Evolutionary conservation across 2,329 filamentous ascomycete species (phyloP), one percentile per base, ranked within the genome.

Genomic region (Plenodomus tracheiphilus): DNA sequence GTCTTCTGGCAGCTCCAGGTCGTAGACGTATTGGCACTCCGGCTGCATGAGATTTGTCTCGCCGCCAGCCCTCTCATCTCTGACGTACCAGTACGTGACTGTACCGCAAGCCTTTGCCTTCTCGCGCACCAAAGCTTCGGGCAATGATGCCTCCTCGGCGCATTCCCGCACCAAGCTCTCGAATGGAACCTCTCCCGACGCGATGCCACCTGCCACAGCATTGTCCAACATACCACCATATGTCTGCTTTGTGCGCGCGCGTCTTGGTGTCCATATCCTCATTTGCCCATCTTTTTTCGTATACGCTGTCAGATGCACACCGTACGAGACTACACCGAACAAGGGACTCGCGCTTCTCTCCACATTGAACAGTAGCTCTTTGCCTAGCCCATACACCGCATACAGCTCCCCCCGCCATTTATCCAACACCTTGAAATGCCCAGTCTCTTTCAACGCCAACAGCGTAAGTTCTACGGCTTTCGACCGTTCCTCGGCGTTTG

Each of bases 151-250:
- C 70, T 99, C 94, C 74, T 99, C 94, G 56, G 86, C 86, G 2
- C 87, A 87, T 74, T 99, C 94, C 45, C 93, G 84, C 17, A 97
- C 81, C 43, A 96, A 76, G 69, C 88, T 91, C 66, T 93, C 91
- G 41, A 91, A 87, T 0, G 89, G 88, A 18, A 80, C 80, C 70
- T 97, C 92, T 13, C 86, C 88, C 0, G 89, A 89, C 69, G 87
- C 85, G 59, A 97, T 85, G 0, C 91, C 89, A 2, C 89, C 89
- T 0, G 92, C 94, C 6, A 96, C 94, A 1, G 91, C 91, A 71
- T 97, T 99, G 73, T 99, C 94, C 58, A 99, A 79, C 79, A 97
- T 92, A n/a, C 88, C 82, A 0, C 88, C 87, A 67, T 93, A 99
- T 0, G 91, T 97, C 58, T 89, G 84, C 77, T 97, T 99, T 49